A percentile compares a stretch with the other conserved stretches of the same genome.
These are phyloP conservation scores for Tetrapisispora taiwanensis DNA, from an alignment of 805 yeast genomes.

Conservation along the genomic window DNA sequence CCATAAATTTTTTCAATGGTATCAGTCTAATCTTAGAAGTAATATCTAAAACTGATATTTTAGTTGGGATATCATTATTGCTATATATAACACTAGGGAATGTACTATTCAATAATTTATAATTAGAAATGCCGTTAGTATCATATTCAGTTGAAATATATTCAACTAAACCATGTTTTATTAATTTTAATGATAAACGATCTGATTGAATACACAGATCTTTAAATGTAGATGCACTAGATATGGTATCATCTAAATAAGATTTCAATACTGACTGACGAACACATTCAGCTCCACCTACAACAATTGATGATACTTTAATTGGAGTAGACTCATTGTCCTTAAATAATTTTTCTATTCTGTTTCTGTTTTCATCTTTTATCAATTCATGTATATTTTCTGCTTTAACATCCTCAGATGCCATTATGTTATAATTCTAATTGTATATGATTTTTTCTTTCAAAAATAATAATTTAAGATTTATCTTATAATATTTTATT, in stretches of 20 bases:
- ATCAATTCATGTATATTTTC: not conserved
- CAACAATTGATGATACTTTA: conserved; percentile 9
- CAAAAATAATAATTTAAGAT: too few relatives aligned
- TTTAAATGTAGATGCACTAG: conserved; percentile 17
- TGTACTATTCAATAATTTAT: not conserved
- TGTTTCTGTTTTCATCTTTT: not conserved
- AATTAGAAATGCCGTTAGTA: not conserved
- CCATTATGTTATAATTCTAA: too few relatives aligned
- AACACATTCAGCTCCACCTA: conserved; percentile 12
- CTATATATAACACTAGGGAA: not conserved
- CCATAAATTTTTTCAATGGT: conserved; percentile 63
- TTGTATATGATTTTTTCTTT: too few relatives aligned
- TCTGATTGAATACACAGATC: conserved; percentile 21
- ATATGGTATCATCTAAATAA: conserved; percentile 22
- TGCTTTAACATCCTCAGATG: not conserved
- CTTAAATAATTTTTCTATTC: conserved; percentile 6
- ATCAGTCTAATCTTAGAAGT: conserved; percentile 25
- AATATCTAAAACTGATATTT: conserved; percentile 18
- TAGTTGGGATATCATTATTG: conserved; percentile 1
- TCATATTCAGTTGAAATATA: conserved; percentile 14
- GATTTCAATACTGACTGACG: conserved; percentile 16
- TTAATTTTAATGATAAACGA: conserved; percentile 19
- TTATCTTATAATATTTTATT: too few relatives aligned
- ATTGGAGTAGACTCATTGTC: conserved; percentile 19
- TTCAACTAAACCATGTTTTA: conserved; percentile 22